These are phyloP conservation scores for Lactarius quietus DNA, from an alignment of 768 basidiomycete species.

Conservation along the genomic window DNA sequence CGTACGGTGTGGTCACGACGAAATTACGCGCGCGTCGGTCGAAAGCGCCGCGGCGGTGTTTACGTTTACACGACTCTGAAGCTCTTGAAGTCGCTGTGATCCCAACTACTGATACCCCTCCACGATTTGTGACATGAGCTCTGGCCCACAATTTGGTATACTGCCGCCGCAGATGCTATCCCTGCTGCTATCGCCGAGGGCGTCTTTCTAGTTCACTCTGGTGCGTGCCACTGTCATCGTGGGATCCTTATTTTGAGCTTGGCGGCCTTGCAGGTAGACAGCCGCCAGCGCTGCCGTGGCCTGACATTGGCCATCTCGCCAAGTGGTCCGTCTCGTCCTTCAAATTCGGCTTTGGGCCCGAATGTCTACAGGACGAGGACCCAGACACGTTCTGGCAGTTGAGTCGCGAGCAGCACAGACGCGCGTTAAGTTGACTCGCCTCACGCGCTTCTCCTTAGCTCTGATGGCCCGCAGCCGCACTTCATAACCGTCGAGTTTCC, in stretches of 20 bases:
- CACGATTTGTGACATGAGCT: constrained; percentile 6
- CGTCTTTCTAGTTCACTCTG: constrained; percentile 38
- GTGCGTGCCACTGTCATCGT: constrained; percentile 28
- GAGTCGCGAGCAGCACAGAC: constrained; percentile 39
- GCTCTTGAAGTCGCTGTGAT: not conserved
- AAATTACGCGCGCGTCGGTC: not conserved
- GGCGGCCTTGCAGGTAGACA: constrained; percentile 33
- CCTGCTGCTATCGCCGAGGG: constrained; percentile 32
- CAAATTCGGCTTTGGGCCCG: constrained; percentile 95
- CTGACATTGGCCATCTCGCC: constrained; percentile 83
- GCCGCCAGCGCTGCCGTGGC: constrained; percentile 60
- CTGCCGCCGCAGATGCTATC: not conserved
- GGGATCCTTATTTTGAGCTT: not conserved
- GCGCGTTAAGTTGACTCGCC: not conserved
- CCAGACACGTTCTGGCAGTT: constrained; percentile 98
- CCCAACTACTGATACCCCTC: not conserved
- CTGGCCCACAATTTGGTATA: constrained; percentile 6
- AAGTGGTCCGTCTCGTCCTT: constrained; percentile 96
- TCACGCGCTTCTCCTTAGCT: constrained; percentile 39
- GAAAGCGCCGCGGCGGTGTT: not conserved
- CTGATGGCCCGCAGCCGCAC: constrained; percentile 96
- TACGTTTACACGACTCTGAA: not conserved
- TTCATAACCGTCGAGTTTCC: constrained; percentile 93
- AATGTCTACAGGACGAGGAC: constrained; percentile 84
- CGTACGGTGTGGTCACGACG: not conserved